Base-by-base conservation (phyloP, 441 rosid genomes). In the Brassica balearica region DNA sequence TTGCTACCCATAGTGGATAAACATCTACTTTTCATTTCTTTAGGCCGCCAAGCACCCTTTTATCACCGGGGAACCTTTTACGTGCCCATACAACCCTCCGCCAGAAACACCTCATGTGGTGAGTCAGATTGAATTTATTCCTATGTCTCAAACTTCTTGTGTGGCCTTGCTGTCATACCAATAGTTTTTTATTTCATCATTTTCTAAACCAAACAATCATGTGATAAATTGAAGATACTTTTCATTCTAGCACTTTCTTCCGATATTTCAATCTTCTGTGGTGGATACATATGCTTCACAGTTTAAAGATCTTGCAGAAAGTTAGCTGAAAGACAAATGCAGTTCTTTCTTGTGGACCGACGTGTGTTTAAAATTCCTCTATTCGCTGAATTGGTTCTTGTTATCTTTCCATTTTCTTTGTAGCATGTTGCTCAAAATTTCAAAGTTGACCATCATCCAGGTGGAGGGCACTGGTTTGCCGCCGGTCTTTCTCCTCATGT, bases 401-500 rank as follows among this genome's bases (percentile, higher is more conserved):
- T 71, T 59, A 36, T 11, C 5, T 48, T 71, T 51, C 76, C 56
- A 20, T 67, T 67, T 75, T 71, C 48, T 36, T 66, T 75, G 80
- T 69, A 93, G 98, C 87, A 89, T 80, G 96, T 93, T 74, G 73
- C 86, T 83, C 98, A 91, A 84, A 93, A 86, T 77, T 65, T 90
- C 75, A 96, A 89, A 87, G 98, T 96, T 84, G 96, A 91, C 68
- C 99, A 96, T 92, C 98, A 94, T 80, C 98, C 98, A 58, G 99
- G 97, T 71, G 98, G 97, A 68, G 99, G 99, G 85, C 99, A 96
- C 84, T 96, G 99, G 99, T 92, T 94, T 86, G 97, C 99, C 74
- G 98, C 99, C 83, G 99, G 99, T 77, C 97, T 96, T 81, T 96
- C 99, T 82, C 99, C 99, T 72, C 88, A 91, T 82, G 98, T 96